Base-by-base conservation (phyloP, 345 rosid genomes). In the Populus alba region DNA sequence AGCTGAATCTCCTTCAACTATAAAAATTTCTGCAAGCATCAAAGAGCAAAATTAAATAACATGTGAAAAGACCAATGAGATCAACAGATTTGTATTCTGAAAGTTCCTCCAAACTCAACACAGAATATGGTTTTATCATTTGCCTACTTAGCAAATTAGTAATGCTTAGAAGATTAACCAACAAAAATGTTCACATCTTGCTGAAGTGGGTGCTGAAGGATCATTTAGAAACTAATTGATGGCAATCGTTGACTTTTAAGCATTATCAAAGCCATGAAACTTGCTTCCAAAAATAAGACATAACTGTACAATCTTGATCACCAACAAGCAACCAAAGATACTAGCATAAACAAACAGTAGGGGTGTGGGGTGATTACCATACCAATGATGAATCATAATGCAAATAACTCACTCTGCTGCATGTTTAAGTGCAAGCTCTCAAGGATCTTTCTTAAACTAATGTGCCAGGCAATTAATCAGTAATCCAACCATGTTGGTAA, bases 1-100 rank as follows among this genome's bases (percentile, higher is more conserved):
- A 63, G 99, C 99, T 53, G 99, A 96, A 85, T 96, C 98, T 67
- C 99, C 99, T 84, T 96, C 99, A 8, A 96, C 99, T 74, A 96
- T 94, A 79, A 96, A 96, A 79, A 96, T 96, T 84, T 96, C 99
- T 96, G 88, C 69, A 86, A 72, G 70, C 27, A 75, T 74, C 63
- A 49, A 71, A 53, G 22, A 63, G 12, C 71, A 31, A 65, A 7
- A 35, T 76, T 45, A 43, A 41, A 73, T 7, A 75, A 35, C 59
- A n/a, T 2, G 38, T 31, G 8, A n/a, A 69, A 77, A 70, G 15
- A 72, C 47, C 39, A 47, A 16, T 68, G 35, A 68, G 49, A 74
- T 41, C 16, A 71, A 18, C 47, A 62, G 41, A 61, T 43, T 77
- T 9, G 25, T 51, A 18, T 68, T 65, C 68, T 49, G 66, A 10